Evolutionary conservation across 2,329 filamentous ascomycete species (phyloP).

Genomic region (Epichloe uncinata): DNA sequence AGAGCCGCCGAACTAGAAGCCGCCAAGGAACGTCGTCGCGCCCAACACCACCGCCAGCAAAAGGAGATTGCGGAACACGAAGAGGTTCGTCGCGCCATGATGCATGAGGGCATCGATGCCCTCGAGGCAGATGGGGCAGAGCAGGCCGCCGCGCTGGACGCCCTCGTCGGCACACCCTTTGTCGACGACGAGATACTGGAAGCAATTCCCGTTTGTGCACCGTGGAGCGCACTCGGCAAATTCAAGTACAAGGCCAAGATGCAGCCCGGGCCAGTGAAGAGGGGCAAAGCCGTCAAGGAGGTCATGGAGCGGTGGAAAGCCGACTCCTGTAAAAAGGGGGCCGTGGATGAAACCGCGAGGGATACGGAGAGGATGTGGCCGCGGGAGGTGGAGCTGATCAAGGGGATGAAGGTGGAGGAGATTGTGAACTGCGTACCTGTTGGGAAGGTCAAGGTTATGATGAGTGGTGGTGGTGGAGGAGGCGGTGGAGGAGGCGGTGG

Average conservation of each 20-base stretch:
- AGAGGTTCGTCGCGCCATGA: constrained; percentile 47
- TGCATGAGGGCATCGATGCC: constrained; percentile 44
- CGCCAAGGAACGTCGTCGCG: constrained; percentile 59
- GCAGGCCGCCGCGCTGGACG: constrained; percentile 46
- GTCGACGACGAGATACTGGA: constrained; percentile 73
- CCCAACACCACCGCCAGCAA: constrained; percentile 68
- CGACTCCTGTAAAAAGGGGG: constrained; percentile 44
- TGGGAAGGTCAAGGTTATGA: constrained; percentile 66
- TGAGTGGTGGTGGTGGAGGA: constrained; percentile 41
- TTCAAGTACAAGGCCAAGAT: constrained; percentile 94
- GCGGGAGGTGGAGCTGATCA: constrained; percentile 72
- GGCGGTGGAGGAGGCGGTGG: constrained; percentile 13
- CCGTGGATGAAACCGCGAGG: constrained; percentile 44
- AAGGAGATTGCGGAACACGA: constrained; percentile 66
- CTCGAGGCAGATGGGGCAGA: constrained; percentile 46
- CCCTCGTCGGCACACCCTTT: constrained; percentile 63
- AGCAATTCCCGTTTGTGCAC: constrained; percentile 49
- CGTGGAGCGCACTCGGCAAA: constrained; percentile 48
- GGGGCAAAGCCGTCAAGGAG: constrained; percentile 87
- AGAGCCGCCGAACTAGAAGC: constrained; percentile 52
- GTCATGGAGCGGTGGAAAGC: constrained; percentile 70
- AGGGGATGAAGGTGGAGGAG: constrained; percentile 68
- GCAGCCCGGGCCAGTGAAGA: constrained; percentile 80
- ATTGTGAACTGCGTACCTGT: constrained; percentile 71
- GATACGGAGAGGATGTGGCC: constrained; percentile 73